Evolutionary conservation across 2,329 filamentous ascomycete genomes (phyloP), one percentile per base, ranked within the genome.

Genomic region (Xylaria sp.): DNA sequence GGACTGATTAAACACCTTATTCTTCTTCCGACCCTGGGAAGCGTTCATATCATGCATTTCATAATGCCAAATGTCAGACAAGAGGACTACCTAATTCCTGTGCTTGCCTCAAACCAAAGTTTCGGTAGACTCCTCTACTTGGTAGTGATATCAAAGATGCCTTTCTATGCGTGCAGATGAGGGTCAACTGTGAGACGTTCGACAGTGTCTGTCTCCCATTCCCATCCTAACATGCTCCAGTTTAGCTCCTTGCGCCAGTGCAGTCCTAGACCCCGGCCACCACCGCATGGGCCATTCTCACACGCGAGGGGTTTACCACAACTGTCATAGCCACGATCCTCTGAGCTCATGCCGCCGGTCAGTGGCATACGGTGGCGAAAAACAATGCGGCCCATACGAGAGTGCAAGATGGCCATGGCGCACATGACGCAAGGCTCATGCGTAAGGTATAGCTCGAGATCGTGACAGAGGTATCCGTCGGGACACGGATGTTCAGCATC

Each of bases 341-440:
- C 92, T 21, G 92, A 89, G 70, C 89, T 90, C 78, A 97, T 82
- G 43, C 92, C 93, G 51, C 94, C 94, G 11, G 91, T 96, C 65
- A 86, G 79, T 47, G 85, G 84, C 90, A 96, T 95, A 57, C 91
- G 86, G 64, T 88, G 83, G 65, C 86, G 87, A 77, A 97, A 96
- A 38, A 96, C 84, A 53, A 93, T 90, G 54, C 90, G 88, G 44
- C 91, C 89, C 83, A 99, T 97, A 52, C 95, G 87, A 8, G 94
- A 97, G 74, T 98, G 93, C 21, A 98, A 83, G 69, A 98, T 90
- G 1, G 92, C 95, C 95, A 98, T 98, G 35, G 91, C 92, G 78
- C 95, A 99, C 86, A 96, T 96, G 62, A 96, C 86, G 74, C 95
- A 99, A 4, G 95, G 95, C 78, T 99, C 95, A 73, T 98, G 93